Percentiles rank a stretch among this genome's conserved stretches.
phyloP scores from a whole-genome alignment of 768 basidiomycete species.

The Russula sp. region DNA sequence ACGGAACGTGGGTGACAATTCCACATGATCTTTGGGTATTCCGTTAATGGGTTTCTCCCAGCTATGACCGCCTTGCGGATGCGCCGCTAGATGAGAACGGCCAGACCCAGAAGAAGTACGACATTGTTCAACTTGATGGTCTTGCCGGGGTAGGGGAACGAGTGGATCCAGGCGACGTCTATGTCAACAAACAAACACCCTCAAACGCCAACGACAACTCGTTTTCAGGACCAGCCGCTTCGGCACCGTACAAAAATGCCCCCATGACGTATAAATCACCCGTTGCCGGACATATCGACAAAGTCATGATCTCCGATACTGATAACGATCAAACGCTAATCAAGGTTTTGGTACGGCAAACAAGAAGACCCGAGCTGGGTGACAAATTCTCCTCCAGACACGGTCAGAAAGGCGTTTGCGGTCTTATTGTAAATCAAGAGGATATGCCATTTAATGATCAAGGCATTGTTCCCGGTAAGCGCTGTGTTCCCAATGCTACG shows the following conservation, averaged over 20 bases:
- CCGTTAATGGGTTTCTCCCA: constrained; percentile 34
- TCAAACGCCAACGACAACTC: constrained; percentile 91
- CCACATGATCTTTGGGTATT: not conserved
- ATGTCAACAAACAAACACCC: constrained; percentile 96
- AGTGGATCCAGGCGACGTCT: constrained; percentile 89
- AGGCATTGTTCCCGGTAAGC: constrained; percentile 84
- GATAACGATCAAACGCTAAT: constrained; percentile 95
- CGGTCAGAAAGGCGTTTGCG: constrained; percentile 99
- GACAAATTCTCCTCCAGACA: constrained; percentile 99
- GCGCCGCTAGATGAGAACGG: constrained; percentile 85
- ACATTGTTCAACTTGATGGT: constrained; percentile 89
- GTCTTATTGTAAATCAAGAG: constrained; percentile 96
- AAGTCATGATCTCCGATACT: constrained; percentile 95
- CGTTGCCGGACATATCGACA: constrained; percentile 92
- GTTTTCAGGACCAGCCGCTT: constrained; percentile 77
- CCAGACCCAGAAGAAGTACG: constrained; percentile 75
- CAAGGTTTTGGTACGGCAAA: constrained; percentile 97
- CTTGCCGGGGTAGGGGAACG: constrained; percentile 93
- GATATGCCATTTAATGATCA: constrained; percentile 99
- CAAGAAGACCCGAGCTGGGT: constrained; percentile 91
- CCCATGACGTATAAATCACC: constrained; percentile 94
- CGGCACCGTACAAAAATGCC: constrained; percentile 86
- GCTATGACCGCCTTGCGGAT: constrained; percentile 92
- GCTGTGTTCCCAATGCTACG: not conserved
- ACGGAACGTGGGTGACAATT: constrained; percentile 78